Percentiles rank a stretch among this genome's conserved stretches.
Conservation (phyloP, 306 rosid genomes). For the Dryas alaskensis region DNA sequence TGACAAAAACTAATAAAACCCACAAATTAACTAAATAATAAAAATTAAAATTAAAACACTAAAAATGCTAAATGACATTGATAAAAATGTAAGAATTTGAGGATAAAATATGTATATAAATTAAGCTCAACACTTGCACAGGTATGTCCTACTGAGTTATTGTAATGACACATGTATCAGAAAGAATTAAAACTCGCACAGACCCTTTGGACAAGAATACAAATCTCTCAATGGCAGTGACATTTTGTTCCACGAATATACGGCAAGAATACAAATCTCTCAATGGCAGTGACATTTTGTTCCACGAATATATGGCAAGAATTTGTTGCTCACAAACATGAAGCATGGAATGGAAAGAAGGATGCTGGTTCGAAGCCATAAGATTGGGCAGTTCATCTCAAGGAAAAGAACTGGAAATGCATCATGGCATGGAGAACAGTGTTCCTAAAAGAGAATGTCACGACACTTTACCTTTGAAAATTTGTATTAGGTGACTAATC, state of each 20-base stretch:
- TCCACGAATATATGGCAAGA: slow-evolving; percentile 40
- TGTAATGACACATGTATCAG: slow-evolving; percentile 7
- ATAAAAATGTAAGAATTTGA: too few relatives aligned
- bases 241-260: slow-evolving; percentile 27
- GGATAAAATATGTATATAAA: too few relatives aligned
- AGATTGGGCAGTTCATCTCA: slow-evolving; percentile 48
- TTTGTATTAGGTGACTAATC: too few relatives aligned
- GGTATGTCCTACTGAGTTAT: slow-evolving; percentile 41
- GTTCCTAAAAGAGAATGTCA: slow-evolving; percentile 38
- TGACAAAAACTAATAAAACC: too few relatives aligned
- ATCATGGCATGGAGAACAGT: slow-evolving; percentile 40
- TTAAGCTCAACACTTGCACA: slow-evolving; percentile 16
- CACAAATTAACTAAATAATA: too few relatives aligned
- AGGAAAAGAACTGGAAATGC: slow-evolving; percentile 42
- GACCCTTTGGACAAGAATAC: slow-evolving; percentile 37
- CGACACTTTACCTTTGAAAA: slow-evolving; percentile 23
- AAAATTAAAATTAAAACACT: too few relatives aligned
- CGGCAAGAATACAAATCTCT: slow-evolving; percentile 41
- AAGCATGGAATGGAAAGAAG: slow-evolving; percentile 37
- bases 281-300: slow-evolving; percentile 30
- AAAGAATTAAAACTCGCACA: slow-evolving; percentile 25
- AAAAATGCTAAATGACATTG: too few relatives aligned
- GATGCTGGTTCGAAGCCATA: slow-evolving; percentile 40
- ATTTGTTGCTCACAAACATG: slow-evolving; percentile 37
- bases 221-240: slow-evolving; percentile 37